Percentiles rank a stretch among this genome's conserved stretches.
Evolutionary conservation across 352 stramenopile species (phyloP).

Genomic region (Paralagenidium karlingii): DNA sequence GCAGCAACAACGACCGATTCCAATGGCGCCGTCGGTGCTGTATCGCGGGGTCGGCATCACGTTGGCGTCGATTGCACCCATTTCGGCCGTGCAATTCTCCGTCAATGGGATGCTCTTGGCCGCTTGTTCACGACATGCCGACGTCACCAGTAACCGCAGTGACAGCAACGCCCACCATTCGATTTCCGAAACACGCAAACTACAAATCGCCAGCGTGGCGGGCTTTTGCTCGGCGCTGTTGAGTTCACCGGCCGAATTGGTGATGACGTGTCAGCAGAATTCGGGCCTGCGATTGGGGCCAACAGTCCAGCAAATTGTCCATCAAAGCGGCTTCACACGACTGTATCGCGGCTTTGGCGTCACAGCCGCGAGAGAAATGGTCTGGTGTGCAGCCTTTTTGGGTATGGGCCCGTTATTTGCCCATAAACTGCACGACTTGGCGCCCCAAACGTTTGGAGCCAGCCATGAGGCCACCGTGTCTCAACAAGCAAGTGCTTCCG

Average conservation of each 20-base stretch:
- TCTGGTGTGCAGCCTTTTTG: slow-evolving; percentile 72
- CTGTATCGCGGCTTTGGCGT: slow-evolving; percentile 45
- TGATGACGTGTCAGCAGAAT: slow-evolving; percentile 84
- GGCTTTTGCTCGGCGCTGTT: slow-evolving; percentile 47
- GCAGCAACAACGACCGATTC: slow-evolving; percentile 53
- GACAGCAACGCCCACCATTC: no score
- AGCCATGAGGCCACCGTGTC: slow-evolving; percentile 31
- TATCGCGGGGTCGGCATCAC: slow-evolving; percentile 73
- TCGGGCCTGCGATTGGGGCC: slow-evolving; percentile 46
- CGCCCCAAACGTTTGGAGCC: slow-evolving; percentile 37
- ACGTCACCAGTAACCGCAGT: no score
- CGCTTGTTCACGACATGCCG: neutral
- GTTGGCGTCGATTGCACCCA: slow-evolving; percentile 61
- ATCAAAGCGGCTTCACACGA: slow-evolving; percentile 23
- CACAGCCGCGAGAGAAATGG: slow-evolving; percentile 46
- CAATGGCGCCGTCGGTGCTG: slow-evolving; percentile 39
- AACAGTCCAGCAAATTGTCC: slow-evolving; percentile 44
- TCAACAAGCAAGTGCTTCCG: slow-evolving; percentile 46
- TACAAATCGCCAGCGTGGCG: slow-evolving; percentile 23
- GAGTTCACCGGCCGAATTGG: slow-evolving; percentile 58
- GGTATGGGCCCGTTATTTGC: slow-evolving; percentile 64
- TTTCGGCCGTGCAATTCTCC: slow-evolving; percentile 71
- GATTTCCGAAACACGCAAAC: neutral
- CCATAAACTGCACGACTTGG: slow-evolving; percentile 33
- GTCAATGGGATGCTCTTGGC: slow-evolving; percentile 36